Evolutionary conservation across 305 asterid species (phyloP), one percentile per base, ranked within the genome.

Genomic region (Withania somnifera): DNA sequence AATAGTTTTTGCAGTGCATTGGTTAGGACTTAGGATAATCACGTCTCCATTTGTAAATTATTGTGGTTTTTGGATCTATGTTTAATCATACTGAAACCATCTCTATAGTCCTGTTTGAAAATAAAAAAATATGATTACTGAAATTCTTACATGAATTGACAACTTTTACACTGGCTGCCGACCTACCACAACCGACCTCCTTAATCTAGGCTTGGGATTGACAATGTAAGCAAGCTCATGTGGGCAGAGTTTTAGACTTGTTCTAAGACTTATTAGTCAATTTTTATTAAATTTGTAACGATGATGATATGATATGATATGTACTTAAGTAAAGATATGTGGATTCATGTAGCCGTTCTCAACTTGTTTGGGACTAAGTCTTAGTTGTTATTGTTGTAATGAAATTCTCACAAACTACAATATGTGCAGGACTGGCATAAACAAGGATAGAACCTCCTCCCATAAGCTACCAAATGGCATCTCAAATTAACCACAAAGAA

Each of bases 401-500:
- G n/a, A n/a, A n/a, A n/a, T n/a, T n/a, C n/a, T n/a, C n/a, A n/a
- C n/a, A n/a, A n/a, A n/a, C n/a, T n/a, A n/a, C n/a, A n/a, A n/a
- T n/a, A n/a, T n/a, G n/a, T n/a, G n/a, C n/a, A n/a, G n/a, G n/a
- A n/a, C n/a, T n/a, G n/a, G n/a, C n/a, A n/a, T n/a, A n/a, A n/a
- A n/a, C n/a, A n/a, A n/a, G n/a, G n/a, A n/a, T n/a, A n/a, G n/a
- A n/a, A n/a, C n/a, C n/a, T n/a, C n/a, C n/a, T n/a, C n/a, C n/a
- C n/a, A n/a, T n/a, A n/a, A n/a, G n/a, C n/a, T n/a, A n/a, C n/a
- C n/a, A n/a, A n/a, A n/a, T n/a, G n/a, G n/a, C n/a, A n/a, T n/a
- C n/a, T n/a, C n/a, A n/a, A n/a, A n/a, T n/a, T n/a, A n/a, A 66
- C 76, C 51, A 66, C 76, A 66, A 66, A n/a, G 76, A 68, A 68